Evolutionary conservation across 139 green algal genomes (phyloP), one percentile per base, ranked within the genome.

Genomic region (Pleodorina starrii): DNA sequence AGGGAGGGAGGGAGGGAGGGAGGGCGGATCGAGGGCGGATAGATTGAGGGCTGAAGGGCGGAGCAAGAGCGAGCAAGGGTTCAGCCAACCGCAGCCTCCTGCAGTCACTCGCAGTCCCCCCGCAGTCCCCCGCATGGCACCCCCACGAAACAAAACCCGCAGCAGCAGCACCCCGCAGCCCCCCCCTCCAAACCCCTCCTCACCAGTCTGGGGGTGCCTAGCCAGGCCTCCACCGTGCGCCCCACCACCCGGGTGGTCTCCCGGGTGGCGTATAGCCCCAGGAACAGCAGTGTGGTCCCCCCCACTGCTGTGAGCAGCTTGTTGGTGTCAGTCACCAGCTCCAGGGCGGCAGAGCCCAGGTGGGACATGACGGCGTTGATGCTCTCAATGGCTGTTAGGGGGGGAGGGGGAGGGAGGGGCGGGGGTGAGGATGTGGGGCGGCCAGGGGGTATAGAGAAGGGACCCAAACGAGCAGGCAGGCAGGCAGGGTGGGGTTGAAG

Each of bases 311-410:
- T 94, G 9, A 93, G 82, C 88, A 99, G 92, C 90, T 96, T 97
- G 76, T 97, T 93, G 9, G 50, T 91, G 86, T 99, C 98, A 6
- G 94, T 97, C 27, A 99, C 90, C 79, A 99, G 90, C 40, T 92
- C 87, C 16, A 89, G 90, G 4, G 91, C 93, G 5, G 90, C 95
- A 21, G 90, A 29, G 17, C 97, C 97, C 44, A 98, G 82, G 91
- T 97, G 95, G 23, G 40, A 50, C 90, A 99, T 98, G 0, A 96
- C 95, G 1, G 96, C 95, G 71, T 99, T 98, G 92, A 99, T 98
- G 46, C 94, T 93, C 91, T 97, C 96, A 16, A 99, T 77, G 57
- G 91, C 91, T 88, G 44, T 0, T 7, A 59, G 51, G 36, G 51
- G 59, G 43, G 43, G 63, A 48, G 32, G 43, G 17, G 29, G 43